Evolutionary conservation across 352 stramenopile species (phyloP).

Genomic region (Phytophthora chlamydospora): DNA sequence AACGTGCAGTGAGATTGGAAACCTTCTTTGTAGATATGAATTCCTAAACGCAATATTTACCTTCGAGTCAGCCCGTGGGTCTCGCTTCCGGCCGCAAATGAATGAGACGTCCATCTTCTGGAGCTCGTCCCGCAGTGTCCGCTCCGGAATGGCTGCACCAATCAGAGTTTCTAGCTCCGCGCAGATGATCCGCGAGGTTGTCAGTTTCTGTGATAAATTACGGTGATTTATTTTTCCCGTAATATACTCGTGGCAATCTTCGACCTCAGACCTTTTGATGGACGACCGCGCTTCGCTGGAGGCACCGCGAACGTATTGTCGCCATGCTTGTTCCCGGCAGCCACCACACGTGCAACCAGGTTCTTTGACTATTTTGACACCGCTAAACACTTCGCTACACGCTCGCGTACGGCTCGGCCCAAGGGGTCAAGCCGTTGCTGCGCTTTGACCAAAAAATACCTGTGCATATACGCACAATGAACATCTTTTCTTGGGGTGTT

Average conservation of each 20-base stretch:
- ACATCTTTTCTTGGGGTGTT: conserved; percentile 12
- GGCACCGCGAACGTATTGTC: not conserved
- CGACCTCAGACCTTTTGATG: conserved; percentile 6
- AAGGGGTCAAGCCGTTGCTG: conserved; percentile 1
- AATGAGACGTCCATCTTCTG: not conserved
- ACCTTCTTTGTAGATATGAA: conserved; percentile 3
- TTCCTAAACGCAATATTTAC: conserved; percentile 6
- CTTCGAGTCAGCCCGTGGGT: conserved; percentile 2
- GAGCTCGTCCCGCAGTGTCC: not conserved
- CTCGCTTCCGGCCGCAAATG: not conserved
- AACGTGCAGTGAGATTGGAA: not conserved
- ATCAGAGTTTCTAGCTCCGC: not conserved
- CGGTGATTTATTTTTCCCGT: conserved; percentile 5
- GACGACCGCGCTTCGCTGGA: not conserved
- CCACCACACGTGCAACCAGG: not conserved
- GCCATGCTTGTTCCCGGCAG: not conserved
- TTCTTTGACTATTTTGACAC: not conserved
- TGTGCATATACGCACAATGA: conserved; percentile 9
- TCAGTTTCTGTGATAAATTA: conserved; percentile 7
- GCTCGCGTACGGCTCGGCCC: not conserved
- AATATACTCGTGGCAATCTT: conserved; percentile 3
- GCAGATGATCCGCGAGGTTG: not conserved
- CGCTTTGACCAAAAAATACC: conserved; percentile 5
- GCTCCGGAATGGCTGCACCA: not conserved
- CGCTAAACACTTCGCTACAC: not conserved